Evolutionary conservation across 148 eudicot species (phyloP).

Genomic region (Vaccinium vitisidaea): DNA sequence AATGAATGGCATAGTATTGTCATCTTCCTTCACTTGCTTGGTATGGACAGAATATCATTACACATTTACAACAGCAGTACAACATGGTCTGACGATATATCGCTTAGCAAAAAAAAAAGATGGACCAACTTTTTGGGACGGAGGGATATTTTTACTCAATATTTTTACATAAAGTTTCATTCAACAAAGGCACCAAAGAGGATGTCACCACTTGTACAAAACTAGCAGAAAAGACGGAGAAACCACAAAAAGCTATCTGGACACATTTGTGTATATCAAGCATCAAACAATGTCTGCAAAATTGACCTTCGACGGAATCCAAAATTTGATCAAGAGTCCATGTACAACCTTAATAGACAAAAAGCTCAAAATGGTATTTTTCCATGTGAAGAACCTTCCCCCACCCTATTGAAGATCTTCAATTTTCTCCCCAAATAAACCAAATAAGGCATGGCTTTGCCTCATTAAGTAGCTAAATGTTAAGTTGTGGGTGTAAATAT

Average conservation of each 20-base stretch:
- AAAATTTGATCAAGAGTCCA: not conserved
- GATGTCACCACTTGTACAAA: not conserved
- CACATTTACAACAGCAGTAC: slow-evolving; percentile 1
- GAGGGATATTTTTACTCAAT: not conserved
- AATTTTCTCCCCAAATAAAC: slow-evolving; percentile 4
- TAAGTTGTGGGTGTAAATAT: no score
- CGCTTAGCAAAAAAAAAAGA: not conserved
- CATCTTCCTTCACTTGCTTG: not conserved
- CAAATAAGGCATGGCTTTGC: not conserved
- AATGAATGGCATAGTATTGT: not conserved
- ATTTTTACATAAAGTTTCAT: not conserved
- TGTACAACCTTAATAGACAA: not conserved
- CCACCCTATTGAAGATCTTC: not conserved
- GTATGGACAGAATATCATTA: not conserved
- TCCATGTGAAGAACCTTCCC: not conserved
- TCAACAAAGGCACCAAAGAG: not conserved
- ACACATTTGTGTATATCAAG: not conserved
- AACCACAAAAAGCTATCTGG: not conserved
- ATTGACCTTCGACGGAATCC: not conserved
- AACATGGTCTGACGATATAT: not conserved
- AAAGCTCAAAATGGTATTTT: not conserved
- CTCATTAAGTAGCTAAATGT: not conserved
- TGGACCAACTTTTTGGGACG: no score
- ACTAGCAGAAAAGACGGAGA: not conserved
- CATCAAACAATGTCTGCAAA: not conserved